Base-by-base conservation (phyloP, 495 filamentous ascomycete genomes). In the Gamarada debralockiae region DNA sequence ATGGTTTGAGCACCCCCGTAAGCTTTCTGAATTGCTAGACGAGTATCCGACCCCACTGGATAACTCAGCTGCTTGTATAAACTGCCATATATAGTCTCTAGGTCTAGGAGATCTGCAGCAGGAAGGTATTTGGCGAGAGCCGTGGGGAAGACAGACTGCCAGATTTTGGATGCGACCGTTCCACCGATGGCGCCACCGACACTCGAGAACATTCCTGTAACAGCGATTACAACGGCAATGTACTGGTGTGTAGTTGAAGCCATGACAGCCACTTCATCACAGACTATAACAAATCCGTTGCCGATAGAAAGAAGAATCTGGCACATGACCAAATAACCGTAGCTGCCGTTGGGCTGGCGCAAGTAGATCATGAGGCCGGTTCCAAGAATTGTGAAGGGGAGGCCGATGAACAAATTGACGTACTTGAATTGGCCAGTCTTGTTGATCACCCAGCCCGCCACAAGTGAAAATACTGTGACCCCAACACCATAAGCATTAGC, bases 301-400 rank as follows among this genome's bases (percentile, higher is more conserved):
- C 73, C 71, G 48, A 91, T 78, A 24, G 86, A 81, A 60, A 90
- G 87, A 67, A 89, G 83, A 61, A 90, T 86, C 67, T 89, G 85
- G 58, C 79, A 84, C 81, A 89, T 86, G 67, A 89, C 71, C 21
- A 90, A 67, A 64, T 83, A 88, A 15, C 82, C 85, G 43, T 88
- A 72, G 46, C 74, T 62, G 17, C 66, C 64, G 37, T 76, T 70
- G 2, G 73, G 66, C 52, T 78, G 67, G 40, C 86, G 81, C 68
- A 86, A 89, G 48, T 85, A 69, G 56, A 90, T 86, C 77, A 90
- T 81, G n/a, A 91, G 72, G 2, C 82, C 85, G 7, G 82, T 72
- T 18, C 81, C 85, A 1, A 89, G 73, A 33, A 85, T 72, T 52
- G 74, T 74, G 12, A 88, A 58, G 0, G 84, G 84, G 0, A 87